Conservation (phyloP, 192 early-diverging fungal species). For the Umbelopsis ramanniana region DNA sequence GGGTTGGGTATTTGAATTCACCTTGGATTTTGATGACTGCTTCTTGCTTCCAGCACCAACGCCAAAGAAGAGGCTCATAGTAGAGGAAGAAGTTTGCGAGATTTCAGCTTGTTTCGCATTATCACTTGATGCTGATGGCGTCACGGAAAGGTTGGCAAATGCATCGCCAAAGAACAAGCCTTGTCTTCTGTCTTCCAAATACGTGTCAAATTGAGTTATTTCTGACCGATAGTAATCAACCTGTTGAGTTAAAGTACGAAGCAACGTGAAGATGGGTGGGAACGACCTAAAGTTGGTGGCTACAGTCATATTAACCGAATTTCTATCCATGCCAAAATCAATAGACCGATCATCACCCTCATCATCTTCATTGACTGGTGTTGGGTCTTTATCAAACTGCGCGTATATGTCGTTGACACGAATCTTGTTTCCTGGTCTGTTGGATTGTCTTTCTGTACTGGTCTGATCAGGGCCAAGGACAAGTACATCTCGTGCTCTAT, state of each 20-base stretch:
- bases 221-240: constrained; percentile 65
- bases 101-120: not conserved
- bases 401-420: constrained; percentile 47
- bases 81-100: constrained; percentile 21
- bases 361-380: constrained; percentile 45
- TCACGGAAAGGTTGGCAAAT: constrained; percentile 22
- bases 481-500: constrained; percentile 45
- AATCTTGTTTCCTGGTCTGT: constrained; percentile 24
- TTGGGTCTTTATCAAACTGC: constrained; percentile 23
- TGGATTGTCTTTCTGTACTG: not conserved
- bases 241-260: constrained; percentile 66
- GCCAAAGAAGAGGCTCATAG: constrained; percentile 48
- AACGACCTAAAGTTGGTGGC: constrained; percentile 52
- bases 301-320: constrained; percentile 32
- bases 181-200: constrained; percentile 57
- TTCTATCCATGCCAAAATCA: constrained; percentile 38
- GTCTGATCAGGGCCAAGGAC: constrained; percentile 28
- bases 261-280: constrained; percentile 68
- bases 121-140: constrained; percentile 15
- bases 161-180: constrained; percentile 58
- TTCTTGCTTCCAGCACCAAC: constrained; percentile 40
- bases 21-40: constrained; percentile 43
- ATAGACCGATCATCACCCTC: constrained; percentile 49
- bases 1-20: constrained; percentile 32
- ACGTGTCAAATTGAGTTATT: constrained; percentile 62